Evolutionary conservation across 2,329 filamentous ascomycete species (phyloP), one percentile per base, ranked within the genome.

Genomic region (Aspergillus proliferans): DNA sequence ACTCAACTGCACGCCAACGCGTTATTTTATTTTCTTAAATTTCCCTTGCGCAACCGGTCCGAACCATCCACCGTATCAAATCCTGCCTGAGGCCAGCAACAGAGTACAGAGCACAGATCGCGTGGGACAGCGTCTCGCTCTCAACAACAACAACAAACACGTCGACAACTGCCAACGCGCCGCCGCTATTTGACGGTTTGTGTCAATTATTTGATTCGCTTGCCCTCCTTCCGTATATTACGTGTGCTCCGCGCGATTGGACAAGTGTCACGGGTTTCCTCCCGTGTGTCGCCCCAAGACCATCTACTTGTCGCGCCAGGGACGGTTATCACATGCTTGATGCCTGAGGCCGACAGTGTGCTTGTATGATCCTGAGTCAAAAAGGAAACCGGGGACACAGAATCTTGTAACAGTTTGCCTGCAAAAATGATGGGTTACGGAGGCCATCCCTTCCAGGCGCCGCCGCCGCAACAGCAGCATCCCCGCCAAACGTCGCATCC

Each of bases 361-460:
- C 26, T 30, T 30, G 26, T 30, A 30, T 30, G 26, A 30, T 30
- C 26, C 34, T 18, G 34, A 40, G 38, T 40, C 21, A 43, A 43
- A 14, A 43, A n/a, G 9, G 8, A 18, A 42, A 19, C 40, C 19
- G 14, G 18, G 21, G 6, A 34, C 14, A 19, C 15, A 18, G 33
- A 30, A 33, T 39, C 6, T 39, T 30, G 36, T 19, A 33, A 33
- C n/a, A 45, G 12, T n/a, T 5, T 18, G 18, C 21, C 44, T 12
- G 30, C 15, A 42, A 67, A 61, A 45, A 68, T 68, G 65, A 68
- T 68, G 64, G 61, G 60, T 46, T 67, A 66, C 57, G 62, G 62
- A 46, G 62, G 63, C 47, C 62, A 62, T 47, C 53, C 57, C 19
- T 65, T 62, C 46, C 57, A 64, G 46, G 57, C 58, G 39, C 59